Percentiles rank a stretch among this genome's conserved stretches.
Evolutionary conservation across 495 filamentous ascomycete genomes (phyloP).

Genomic region (Evansstolkia leycettana): DNA sequence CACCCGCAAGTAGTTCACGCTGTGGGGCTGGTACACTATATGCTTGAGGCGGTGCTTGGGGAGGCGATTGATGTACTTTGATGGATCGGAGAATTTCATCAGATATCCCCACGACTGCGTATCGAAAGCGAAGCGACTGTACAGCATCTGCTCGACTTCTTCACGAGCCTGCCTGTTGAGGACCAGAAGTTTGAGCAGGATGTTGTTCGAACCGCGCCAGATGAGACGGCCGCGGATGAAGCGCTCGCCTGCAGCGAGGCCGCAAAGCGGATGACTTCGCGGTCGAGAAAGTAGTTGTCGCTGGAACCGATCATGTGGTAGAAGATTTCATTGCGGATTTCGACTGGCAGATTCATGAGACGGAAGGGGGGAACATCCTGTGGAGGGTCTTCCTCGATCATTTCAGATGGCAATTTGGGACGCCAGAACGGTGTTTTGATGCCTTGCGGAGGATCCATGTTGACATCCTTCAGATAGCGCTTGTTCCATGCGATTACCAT

Average conservation of each 20-base stretch:
- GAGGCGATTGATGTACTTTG: not conserved
- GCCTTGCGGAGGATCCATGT: too few relatives aligned
- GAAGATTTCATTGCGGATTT: not conserved
- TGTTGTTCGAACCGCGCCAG: not conserved
- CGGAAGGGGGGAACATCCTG: not conserved
- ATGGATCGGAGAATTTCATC: not conserved
- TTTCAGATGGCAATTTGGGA: too few relatives aligned
- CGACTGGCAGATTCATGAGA: not conserved
- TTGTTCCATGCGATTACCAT: too few relatives aligned
- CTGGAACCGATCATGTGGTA: not conserved
- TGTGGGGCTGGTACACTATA: not conserved
- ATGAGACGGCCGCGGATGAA: not conserved
- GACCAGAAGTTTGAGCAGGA: not conserved
- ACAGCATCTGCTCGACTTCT: not conserved
- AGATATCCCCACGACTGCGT: not conserved
- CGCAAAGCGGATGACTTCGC: not conserved
- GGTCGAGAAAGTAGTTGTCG: not conserved
- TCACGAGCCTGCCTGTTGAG: not conserved
- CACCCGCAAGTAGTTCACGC: not conserved
- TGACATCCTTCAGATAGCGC: too few relatives aligned
- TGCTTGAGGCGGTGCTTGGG: not conserved
- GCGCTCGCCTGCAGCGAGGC: not conserved
- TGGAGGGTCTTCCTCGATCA: too few relatives aligned
- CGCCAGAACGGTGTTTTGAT: too few relatives aligned
- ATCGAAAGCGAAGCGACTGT: not conserved